Evolutionary conservation across 495 filamentous ascomycete genomes (phyloP).

Genomic region (Hypomontagnella monticulosa): DNA sequence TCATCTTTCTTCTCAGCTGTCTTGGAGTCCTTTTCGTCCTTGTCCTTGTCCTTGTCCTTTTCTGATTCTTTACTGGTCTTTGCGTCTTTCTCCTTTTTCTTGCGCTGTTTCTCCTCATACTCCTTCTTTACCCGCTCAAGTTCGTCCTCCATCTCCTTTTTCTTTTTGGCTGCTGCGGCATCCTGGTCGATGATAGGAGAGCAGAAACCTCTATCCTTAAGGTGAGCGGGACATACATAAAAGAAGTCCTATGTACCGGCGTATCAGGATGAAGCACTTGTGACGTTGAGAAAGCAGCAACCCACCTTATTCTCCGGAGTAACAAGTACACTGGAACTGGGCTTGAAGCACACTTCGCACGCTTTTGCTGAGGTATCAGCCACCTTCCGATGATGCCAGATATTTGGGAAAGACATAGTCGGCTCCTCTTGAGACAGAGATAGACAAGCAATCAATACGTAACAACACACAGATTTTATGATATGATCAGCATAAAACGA

Average conservation of each 20-base stretch:
- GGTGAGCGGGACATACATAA: conserved; percentile 84
- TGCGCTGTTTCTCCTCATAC: conserved; percentile 76
- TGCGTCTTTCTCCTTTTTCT: conserved; percentile 67
- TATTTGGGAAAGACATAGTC: conserved; percentile 72
- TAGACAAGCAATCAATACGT: neutral
- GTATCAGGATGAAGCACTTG: conserved; percentile 33
- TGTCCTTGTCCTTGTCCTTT: conserved; percentile 57
- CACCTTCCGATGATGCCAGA: conserved; percentile 88
- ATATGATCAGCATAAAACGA: neutral
- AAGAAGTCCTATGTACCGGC: conserved; percentile 80
- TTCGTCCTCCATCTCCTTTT: conserved; percentile 76
- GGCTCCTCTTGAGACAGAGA: neutral
- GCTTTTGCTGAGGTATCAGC: conserved; percentile 83
- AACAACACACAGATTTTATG: too few relatives aligned
- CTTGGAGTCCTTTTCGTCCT: conserved; percentile 58
- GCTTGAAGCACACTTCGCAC: conserved; percentile 92
- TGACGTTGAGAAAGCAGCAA: conserved; percentile 3
- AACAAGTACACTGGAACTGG: conserved; percentile 84
- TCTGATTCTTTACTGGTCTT: conserved; percentile 60
- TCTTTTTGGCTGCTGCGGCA: conserved; percentile 73
- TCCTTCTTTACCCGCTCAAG: conserved; percentile 78
- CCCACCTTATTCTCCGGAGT: conserved; percentile 89
- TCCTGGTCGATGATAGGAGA: conserved; percentile 81
- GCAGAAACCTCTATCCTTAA: conserved; percentile 85
- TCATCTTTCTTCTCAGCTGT: conserved; percentile 48